Base-by-base conservation (phyloP, 495 filamentous ascomycete species). In the Pyrenula aspistea region DNA sequence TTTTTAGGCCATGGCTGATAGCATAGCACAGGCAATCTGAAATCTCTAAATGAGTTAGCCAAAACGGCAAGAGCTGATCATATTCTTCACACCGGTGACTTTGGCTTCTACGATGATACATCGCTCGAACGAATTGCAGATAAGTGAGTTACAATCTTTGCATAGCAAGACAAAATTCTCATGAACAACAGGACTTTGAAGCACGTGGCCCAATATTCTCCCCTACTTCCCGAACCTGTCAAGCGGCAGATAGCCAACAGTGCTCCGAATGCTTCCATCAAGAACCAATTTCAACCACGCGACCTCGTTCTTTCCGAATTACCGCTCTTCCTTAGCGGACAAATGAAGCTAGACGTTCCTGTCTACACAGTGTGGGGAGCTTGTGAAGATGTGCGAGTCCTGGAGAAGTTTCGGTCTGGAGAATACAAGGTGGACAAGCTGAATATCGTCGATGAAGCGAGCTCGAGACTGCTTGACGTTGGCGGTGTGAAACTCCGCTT, bases 321-420 rank as follows among this genome's bases (percentile, higher is more conserved):
- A 23, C 81, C 91, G n/a, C 78, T 85, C 62, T 92, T 99, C 67
- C 83, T 99, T 56, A 85, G 84, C 68, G 90, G 89, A 71, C 84
- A 82, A 56, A 80, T 91, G 59, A 95, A 87, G 59, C 81, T 99
- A 48, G 89, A 97, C 51, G 85, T 99, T 52, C 94, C 93, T 0
- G 94, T 99, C 24, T 99, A 95, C 74, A 96, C 94, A 21, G 94
- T 99, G 12, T 99, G 94, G 94, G 93, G 94, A 61, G 94, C 94
- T 19, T 99, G 94, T 66, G 94, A 99, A 71, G 94, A 99, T 77
- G 94, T 99, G 21, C 84, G 92, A 23, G 94, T 99, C 25, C 72
- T 99, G 62, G 94, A 99, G 73, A 96, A 96, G 77, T 95, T 99
- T 72, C 84, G 94, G 48, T 95, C 94, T 10, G 89, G 89, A 55